Conservation (phyloP, 2,329 filamentous ascomycete genomes). For the Ceratocystis alfenasii region DNA sequence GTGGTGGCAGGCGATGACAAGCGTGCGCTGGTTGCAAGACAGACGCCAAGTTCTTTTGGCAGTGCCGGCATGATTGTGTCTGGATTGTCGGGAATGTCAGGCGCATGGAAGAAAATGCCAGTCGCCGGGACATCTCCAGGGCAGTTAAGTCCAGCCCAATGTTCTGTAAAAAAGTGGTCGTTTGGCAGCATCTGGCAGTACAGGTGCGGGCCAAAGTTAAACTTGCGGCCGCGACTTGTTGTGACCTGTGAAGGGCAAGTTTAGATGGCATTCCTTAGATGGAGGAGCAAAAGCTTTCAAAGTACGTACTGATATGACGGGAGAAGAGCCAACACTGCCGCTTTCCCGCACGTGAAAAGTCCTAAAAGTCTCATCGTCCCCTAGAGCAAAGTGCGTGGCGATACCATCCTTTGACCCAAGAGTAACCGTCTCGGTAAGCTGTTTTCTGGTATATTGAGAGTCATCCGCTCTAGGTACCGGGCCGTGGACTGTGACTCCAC, state of each 20-base stretch:
- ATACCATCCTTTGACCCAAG: slow-evolving; percentile 16
- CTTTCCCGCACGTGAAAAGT: slow-evolving; percentile 17
- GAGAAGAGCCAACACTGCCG: slow-evolving; percentile 16
- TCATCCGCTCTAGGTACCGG: background rate
- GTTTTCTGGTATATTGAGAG: background rate
- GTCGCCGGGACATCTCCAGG: slow-evolving; percentile 12
- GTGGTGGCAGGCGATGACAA: background rate
- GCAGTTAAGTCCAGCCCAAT: slow-evolving; percentile 16
- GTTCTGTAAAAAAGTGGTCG: slow-evolving; percentile 21
- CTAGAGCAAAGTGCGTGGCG: slow-evolving; percentile 19
- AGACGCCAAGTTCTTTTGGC: slow-evolving; percentile 18
- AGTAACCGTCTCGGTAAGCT: background rate
- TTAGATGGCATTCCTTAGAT: background rate
- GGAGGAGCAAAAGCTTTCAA: background rate
- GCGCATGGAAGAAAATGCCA: slow-evolving; percentile 19
- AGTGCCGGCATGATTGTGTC: slow-evolving; percentile 11
- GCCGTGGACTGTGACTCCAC: slow-evolving; percentile 18
- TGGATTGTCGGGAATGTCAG: slow-evolving; percentile 16
- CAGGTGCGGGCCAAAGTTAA: slow-evolving; percentile 20
- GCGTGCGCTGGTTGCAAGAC: background rate
- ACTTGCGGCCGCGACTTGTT: slow-evolving; percentile 11
- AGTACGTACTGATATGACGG: slow-evolving; percentile 15
- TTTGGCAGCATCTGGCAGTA: slow-evolving; percentile 18
- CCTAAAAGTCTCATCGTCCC: slow-evolving; percentile 8
- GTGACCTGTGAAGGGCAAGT: background rate